Percentiles rank a stretch among this genome's conserved stretches.
phyloP scores from a whole-genome alignment of 768 basidiomycete genomes.

The Termitomyces sp. region DNA sequence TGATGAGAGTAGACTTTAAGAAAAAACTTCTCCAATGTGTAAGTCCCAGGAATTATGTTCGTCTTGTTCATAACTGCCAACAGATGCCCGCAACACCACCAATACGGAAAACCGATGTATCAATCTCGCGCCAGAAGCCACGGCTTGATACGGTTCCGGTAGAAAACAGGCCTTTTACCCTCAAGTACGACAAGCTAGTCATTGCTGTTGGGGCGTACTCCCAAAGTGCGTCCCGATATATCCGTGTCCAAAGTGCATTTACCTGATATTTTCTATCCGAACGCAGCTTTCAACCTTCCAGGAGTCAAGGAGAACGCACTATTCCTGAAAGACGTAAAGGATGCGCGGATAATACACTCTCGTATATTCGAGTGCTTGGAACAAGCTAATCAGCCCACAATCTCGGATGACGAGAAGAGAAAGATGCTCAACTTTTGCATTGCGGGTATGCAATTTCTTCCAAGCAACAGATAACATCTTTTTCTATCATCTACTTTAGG shows the following conservation, averaged over 20 bases:
- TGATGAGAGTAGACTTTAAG: constrained; percentile 4
- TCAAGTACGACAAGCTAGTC: constrained; percentile 77
- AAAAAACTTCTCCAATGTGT: constrained; percentile 9
- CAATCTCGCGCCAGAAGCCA: not conserved
- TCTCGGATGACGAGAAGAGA: constrained; percentile 69
- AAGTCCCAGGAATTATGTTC: not conserved
- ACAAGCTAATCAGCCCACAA: constrained; percentile 76
- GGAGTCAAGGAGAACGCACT: constrained; percentile 79
- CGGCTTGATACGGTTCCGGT: not conserved
- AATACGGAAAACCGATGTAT: not conserved
- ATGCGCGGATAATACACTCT: constrained; percentile 66
- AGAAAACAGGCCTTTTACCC: constrained; percentile 46
- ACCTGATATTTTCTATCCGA: not conserved
- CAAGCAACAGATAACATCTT: not conserved
- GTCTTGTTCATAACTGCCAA: not conserved
- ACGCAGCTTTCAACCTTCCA: constrained; percentile 60
- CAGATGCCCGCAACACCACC: constrained; percentile 11
- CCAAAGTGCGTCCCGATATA: constrained; percentile 50
- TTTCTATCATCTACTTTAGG: constrained; percentile 29
- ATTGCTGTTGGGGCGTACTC: constrained; percentile 84
- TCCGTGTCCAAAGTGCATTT: not conserved
- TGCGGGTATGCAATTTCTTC: constrained; percentile 48
- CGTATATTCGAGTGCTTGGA: constrained; percentile 86
- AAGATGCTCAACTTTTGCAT: constrained; percentile 83
- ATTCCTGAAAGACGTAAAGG: constrained; percentile 77